Evolutionary conservation across 139 green algal genomes (phyloP), one percentile per base, ranked within the genome.

Genomic region (Coelastrella sp.): DNA sequence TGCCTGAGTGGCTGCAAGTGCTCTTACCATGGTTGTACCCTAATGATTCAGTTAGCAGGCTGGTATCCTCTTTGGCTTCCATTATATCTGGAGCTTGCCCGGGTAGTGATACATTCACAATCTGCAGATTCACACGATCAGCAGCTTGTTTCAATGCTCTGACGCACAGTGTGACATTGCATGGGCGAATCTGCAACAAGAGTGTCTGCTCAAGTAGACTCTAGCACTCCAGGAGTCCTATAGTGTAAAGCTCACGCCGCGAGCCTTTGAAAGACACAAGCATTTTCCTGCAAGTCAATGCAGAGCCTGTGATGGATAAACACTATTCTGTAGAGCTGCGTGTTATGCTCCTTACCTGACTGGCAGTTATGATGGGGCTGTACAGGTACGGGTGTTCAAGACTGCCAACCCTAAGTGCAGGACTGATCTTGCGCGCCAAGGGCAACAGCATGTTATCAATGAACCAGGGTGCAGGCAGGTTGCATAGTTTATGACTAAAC

Each of bases 401-500:
- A 30, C 77, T 80, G 38, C 90, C 90, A 23, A 93, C 85, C 0
- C 66, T 60, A 51, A 90, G 82, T 21, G 66, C 81, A 34, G 87
- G 89, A 64, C 60, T 84, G 43, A 89, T 81, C 79, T 89, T 86
- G 34, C 76, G 66, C 9, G 81, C 86, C 59, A 92, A 68, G 25
- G 77, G 64, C 53, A 92, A 79, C 60, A 92, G 57, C 43, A 92
- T 90, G 23, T 80, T 87, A 40, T 93, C 89, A 35, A 94, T 85
- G 40, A 94, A 89, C 91, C 91, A 94, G n/a, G 35, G 62, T 5
- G 88, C 81, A n/a, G 91, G 91, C 86, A 94, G 88, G 63, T 86
- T 88, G 48, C 63, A 74, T 34, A 91, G 60, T 40, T 83, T 64
- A 3, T 83, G 73, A 0, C 19, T 43, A 50, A 92, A 93, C 84